Evolutionary conservation across 495 filamentous ascomycete species (phyloP).

Genomic region (Penicilliopsis zonata): DNA sequence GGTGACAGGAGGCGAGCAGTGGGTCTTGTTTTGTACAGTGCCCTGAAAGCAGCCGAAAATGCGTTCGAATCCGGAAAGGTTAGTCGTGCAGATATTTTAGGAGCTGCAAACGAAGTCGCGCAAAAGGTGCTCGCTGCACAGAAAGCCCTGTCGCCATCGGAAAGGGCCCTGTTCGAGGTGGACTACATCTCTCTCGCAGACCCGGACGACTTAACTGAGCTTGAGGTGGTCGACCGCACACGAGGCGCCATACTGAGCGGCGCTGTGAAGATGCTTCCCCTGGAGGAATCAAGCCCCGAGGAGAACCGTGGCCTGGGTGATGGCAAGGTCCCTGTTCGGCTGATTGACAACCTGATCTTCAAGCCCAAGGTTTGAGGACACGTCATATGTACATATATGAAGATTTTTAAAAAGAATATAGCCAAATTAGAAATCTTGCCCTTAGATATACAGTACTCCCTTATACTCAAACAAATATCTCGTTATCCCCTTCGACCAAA

Average conservation of each 20-base stretch:
- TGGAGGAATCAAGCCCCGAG: slow-evolving; percentile 51
- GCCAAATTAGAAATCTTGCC: not conserved
- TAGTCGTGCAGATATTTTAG: slow-evolving; percentile 52
- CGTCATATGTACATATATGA: too few species aligned
- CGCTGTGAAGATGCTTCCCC: slow-evolving; percentile 77
- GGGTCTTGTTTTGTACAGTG: slow-evolving; percentile 56
- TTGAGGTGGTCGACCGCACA: slow-evolving; percentile 50
- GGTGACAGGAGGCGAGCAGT: slow-evolving; percentile 58
- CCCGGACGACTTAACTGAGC: slow-evolving; percentile 64
- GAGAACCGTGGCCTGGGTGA: slow-evolving; percentile 63
- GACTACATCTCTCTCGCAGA: slow-evolving; percentile 90
- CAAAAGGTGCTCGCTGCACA: slow-evolving; percentile 45
- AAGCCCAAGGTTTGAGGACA: slow-evolving; percentile 28
- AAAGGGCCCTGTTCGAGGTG: slow-evolving; percentile 63
- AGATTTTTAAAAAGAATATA: not conserved
- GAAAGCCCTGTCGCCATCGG: slow-evolving; percentile 41
- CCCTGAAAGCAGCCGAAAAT: slow-evolving; percentile 57
- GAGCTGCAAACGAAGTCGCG: slow-evolving; percentile 45
- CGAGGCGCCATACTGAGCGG: slow-evolving; percentile 77
- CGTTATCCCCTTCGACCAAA: too few species aligned
- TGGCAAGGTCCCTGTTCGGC: slow-evolving; percentile 59
- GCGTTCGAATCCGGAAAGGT: slow-evolving; percentile 47
- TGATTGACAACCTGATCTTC: slow-evolving; percentile 91
- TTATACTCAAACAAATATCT: too few species aligned
- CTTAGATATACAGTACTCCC: too few species aligned